These are phyloP conservation scores for Plasmodium berghei DNA, from an alignment of 169 alveolate species.

Conservation along the genomic window DNA sequence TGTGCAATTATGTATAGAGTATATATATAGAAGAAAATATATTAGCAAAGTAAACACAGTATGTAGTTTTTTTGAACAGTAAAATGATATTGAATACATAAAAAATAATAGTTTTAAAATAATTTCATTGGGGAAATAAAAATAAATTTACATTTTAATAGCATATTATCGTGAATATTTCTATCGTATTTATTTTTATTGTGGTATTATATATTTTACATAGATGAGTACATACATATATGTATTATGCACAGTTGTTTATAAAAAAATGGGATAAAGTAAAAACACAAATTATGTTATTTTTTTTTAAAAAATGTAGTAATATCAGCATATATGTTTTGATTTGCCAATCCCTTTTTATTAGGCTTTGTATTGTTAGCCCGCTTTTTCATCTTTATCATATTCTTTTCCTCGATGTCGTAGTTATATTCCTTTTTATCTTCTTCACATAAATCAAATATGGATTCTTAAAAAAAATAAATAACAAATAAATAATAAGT, in stretches of 20 bases:
- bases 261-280: neutral
- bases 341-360: conserved; percentile 33
- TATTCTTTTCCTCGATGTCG: conserved; percentile 68
- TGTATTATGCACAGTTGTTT: neutral
- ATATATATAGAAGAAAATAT: too few species aligned
- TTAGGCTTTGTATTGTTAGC: conserved; percentile 3
- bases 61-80: too few species aligned
- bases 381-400: conserved; percentile 29
- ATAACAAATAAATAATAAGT: neutral
- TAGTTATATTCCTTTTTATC: conserved; percentile 68
- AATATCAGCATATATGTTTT: conserved; percentile 67
- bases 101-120: too few species aligned
- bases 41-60: too few species aligned
- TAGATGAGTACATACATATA: neutral
- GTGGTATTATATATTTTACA: conserved; percentile 7
- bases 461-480: conserved; percentile 18
- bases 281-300: neutral
- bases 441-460: conserved; percentile 64
- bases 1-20: too few species aligned
- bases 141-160: too few species aligned
- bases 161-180: too few species aligned
- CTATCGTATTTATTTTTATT: conserved; percentile 5
- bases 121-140: too few species aligned
- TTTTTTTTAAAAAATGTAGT: conserved; percentile 58
- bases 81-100: too few species aligned